phyloP scores from a whole-genome alignment of 75 land plant species.

The Adiantum capillusveneris region DNA sequence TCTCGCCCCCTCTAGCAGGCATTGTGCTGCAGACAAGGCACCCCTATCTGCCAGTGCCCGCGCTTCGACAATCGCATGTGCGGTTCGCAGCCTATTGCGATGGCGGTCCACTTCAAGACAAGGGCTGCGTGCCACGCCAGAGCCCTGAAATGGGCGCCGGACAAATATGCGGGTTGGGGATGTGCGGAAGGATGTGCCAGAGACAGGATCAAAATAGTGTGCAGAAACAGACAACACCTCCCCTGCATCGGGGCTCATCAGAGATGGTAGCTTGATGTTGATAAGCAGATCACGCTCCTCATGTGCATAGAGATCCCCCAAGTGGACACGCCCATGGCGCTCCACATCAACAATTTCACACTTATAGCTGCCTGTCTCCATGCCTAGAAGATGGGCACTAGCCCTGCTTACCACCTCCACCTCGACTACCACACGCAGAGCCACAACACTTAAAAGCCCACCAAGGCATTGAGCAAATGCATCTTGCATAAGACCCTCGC shows the following conservation, averaged over 20 bases:
- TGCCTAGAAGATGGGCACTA: constrained; percentile 1
- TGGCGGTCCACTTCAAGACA: constrained; percentile 57
- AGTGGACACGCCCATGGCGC: constrained; percentile 8
- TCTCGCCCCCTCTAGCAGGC: constrained; percentile 19
- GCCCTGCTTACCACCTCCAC: constrained; percentile 6
- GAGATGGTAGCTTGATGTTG: constrained; percentile 12
- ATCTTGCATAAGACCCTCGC: constrained; percentile 12
- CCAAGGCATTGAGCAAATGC: constrained; percentile 32
- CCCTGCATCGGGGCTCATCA: neutral
- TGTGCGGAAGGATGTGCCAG: neutral
- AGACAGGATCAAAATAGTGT: neutral
- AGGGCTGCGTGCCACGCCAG: neutral
- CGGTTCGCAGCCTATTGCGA: constrained; percentile 20
- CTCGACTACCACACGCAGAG: constrained; percentile 17
- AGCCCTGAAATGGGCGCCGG: neutral
- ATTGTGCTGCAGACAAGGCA: constrained; percentile 21
- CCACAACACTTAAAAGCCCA: constrained; percentile 26
- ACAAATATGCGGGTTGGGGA: neutral
- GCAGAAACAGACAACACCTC: neutral
- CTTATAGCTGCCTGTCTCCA: constrained; percentile 18
- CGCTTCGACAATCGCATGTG: constrained; percentile 17
- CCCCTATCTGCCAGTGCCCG: constrained; percentile 27
- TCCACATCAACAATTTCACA: constrained; percentile 1
- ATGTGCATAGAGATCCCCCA: constrained; percentile 34
- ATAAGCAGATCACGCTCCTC: constrained; percentile 26